Conservation (phyloP, 352 stramenopile species). For the Blastocystis sp. region DNA sequence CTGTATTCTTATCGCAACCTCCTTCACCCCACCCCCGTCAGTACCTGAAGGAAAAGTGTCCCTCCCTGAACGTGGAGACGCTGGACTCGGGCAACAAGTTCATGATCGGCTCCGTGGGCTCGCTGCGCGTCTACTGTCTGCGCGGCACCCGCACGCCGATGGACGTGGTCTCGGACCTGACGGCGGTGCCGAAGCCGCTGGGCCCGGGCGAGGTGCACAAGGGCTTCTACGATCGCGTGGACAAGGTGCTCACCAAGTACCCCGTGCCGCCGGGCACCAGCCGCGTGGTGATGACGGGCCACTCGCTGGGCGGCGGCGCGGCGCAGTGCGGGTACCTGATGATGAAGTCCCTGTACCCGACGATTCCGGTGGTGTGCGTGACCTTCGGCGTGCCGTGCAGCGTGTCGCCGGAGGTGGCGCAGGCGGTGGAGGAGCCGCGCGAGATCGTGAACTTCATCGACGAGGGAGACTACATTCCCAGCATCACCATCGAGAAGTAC, state of each 20-base stretch:
- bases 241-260: conserved; percentile 11
- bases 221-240: conserved; percentile 59
- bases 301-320: conserved; percentile 45
- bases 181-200: conserved; percentile 50
- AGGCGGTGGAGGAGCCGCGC: conserved; percentile 33
- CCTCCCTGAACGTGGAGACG: neutral
- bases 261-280: neutral
- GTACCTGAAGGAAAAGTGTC: conserved; percentile 42
- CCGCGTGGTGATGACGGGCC: conserved; percentile 45
- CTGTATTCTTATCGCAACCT: neutral
- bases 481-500: conserved; percentile 64
- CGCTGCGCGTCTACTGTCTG: conserved; percentile 40
- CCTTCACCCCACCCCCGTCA: conserved; percentile 32
- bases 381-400: conserved; percentile 57
- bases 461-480: conserved; percentile 62
- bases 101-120: conserved; percentile 35
- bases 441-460: conserved; percentile 69
- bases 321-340: conserved; percentile 57
- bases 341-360: conserved; percentile 45
- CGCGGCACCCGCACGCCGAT: conserved; percentile 23
- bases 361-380: conserved; percentile 53
- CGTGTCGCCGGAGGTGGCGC: conserved; percentile 19
- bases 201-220: conserved; percentile 39
- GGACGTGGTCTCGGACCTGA: conserved; percentile 39
- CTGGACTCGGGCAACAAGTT: conserved; percentile 39